A percentile compares a stretch with the other conserved stretches of the same genome.
Conservation (phyloP, 225 moss, liverwort and hornwort species). For the Bryoerythrophyllum caledonicum region DNA sequence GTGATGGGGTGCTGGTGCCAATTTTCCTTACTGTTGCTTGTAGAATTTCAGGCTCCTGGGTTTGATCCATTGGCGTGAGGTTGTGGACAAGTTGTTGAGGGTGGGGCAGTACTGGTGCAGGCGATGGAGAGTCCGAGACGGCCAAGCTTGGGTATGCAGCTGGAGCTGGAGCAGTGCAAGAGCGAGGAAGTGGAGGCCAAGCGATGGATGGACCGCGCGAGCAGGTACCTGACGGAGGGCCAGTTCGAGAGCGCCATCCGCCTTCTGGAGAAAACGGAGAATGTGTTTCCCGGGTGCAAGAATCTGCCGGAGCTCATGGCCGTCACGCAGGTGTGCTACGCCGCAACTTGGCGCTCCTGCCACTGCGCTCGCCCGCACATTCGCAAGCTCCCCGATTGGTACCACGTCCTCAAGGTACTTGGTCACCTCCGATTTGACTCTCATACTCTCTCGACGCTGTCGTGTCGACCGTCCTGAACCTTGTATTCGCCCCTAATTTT, state of each 20-base stretch:
- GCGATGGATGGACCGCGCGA: constrained; percentile 66
- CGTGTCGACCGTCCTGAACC: neutral
- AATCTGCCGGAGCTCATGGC: constrained; percentile 64
- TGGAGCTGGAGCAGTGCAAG: constrained; percentile 32
- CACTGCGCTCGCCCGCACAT: constrained; percentile 48
- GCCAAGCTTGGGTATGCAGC: constrained; percentile 27
- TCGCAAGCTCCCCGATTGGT: constrained; percentile 61
- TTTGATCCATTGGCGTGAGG: neutral
- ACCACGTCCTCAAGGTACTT: constrained; percentile 48
- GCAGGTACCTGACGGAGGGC: constrained; percentile 49
- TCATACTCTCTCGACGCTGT: neutral
- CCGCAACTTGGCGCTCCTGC: constrained; percentile 63
- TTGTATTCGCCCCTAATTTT: no score
- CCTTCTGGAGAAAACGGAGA: constrained; percentile 54
- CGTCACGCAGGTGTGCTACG: constrained; percentile 59
- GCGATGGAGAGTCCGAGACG: constrained; percentile 40
- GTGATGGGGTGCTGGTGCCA: neutral
- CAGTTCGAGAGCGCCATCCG: constrained; percentile 62
- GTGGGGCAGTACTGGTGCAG: constrained; percentile 24
- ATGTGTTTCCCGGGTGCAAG: constrained; percentile 51
- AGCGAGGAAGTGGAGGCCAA: constrained; percentile 62
- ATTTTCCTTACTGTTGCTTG: neutral
- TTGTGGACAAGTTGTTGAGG: neutral
- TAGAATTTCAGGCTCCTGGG: neutral
- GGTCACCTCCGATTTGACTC: constrained; percentile 17